Percentiles rank a stretch among this genome's conserved stretches.
These are phyloP conservation scores for Bruguiera hainesii DNA, from an alignment of 441 rosid species.

Conservation along the genomic window DNA sequence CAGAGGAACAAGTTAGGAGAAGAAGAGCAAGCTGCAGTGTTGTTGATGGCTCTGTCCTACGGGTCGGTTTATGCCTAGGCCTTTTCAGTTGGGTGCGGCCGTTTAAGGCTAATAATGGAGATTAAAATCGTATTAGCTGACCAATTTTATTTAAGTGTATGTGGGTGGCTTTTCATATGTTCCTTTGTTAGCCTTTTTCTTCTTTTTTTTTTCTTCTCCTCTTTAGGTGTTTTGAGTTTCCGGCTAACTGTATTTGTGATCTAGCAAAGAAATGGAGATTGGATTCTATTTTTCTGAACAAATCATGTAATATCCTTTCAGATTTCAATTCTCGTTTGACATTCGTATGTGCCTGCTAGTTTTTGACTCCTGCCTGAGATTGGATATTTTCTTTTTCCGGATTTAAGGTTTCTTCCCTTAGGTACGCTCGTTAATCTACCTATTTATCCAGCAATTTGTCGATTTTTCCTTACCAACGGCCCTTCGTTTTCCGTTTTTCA, in stretches of 20 bases:
- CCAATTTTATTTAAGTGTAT: background rate
- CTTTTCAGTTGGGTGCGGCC: background rate
- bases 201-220: background rate
- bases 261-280: background rate
- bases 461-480: too few species aligned
- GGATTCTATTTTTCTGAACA: background rate
- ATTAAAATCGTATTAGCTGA: background rate
- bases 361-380: too few species aligned
- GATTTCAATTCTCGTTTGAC: background rate
- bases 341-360: background rate
- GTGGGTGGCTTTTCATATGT: background rate
- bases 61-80: constrained; percentile 67
- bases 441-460: too few species aligned
- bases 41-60: constrained; percentile 81
- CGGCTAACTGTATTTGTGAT: background rate
- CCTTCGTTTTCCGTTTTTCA: too few species aligned
- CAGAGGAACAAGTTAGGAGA: constrained; percentile 65
- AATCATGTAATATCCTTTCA: background rate
- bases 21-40: constrained; percentile 86
- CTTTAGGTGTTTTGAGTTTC: background rate
- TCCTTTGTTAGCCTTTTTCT: background rate
- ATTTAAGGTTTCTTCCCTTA: too few species aligned
- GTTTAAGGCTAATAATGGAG: background rate
- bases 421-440: too few species aligned
- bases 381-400: too few species aligned